Conservation (phyloP, 306 rosid genomes). For the Inga oerstediana region DNA sequence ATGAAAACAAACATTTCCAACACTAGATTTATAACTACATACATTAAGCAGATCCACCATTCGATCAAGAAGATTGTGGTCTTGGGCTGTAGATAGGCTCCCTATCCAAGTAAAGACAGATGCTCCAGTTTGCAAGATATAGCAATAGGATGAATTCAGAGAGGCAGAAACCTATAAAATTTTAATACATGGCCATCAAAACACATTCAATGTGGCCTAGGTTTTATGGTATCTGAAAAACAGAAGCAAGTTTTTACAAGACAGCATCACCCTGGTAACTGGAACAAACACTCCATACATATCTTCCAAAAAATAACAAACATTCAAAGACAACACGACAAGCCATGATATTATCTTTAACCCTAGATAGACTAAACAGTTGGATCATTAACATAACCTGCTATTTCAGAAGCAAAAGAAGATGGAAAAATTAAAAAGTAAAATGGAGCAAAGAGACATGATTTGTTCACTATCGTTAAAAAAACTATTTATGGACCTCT, state of each 20-base stretch:
- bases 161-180: constrained; percentile 74
- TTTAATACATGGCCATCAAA: constrained; percentile 23
- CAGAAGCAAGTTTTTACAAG: neutral
- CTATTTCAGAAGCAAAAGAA: neutral
- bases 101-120: constrained; percentile 90
- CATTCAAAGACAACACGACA: neutral
- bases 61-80: constrained; percentile 88
- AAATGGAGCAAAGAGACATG: constrained; percentile 5
- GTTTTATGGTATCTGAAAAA: neutral
- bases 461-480: neutral
- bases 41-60: constrained; percentile 77
- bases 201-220: constrained; percentile 12
- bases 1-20: neutral
- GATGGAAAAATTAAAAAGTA: constrained; percentile 12
- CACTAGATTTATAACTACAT: constrained; percentile 40
- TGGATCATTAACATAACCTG: neutral
- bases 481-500: neutral
- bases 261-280: neutral
- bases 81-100: constrained; percentile 73
- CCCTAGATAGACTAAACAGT: neutral
- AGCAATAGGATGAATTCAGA: constrained; percentile 91
- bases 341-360: neutral
- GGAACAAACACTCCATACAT: neutral
- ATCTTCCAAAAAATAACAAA: neutral
- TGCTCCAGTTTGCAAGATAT: constrained; percentile 70